Conservation (phyloP, 305 asterid genomes). For the Withania somnifera region DNA sequence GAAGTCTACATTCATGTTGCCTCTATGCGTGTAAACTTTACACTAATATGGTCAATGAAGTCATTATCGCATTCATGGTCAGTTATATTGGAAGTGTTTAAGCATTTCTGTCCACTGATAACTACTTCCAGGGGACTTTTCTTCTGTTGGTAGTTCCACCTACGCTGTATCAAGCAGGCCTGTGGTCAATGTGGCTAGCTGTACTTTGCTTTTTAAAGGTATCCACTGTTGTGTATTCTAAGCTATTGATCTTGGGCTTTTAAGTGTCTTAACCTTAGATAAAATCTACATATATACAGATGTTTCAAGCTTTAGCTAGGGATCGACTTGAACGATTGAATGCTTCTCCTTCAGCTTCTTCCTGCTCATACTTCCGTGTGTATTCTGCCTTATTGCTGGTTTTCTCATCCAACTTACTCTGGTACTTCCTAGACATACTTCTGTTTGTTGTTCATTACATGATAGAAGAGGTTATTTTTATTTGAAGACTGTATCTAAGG, state of each 20-base stretch:
- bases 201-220: slow-evolving; percentile 71
- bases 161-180: slow-evolving; percentile 48
- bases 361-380: slow-evolving; percentile 74
- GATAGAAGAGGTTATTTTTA: background rate
- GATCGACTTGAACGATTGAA: slow-evolving; percentile 90
- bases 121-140: slow-evolving; percentile 56
- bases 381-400: slow-evolving; percentile 73
- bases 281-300: slow-evolving; percentile 19
- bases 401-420: slow-evolving; percentile 57
- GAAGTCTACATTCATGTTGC: background rate
- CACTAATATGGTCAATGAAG: background rate
- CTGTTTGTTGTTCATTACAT: background rate
- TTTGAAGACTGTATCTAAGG: background rate
- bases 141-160: slow-evolving; percentile 65
- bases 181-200: slow-evolving; percentile 61
- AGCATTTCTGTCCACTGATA: background rate
- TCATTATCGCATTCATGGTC: background rate
- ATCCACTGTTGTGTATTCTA: slow-evolving; percentile 4
- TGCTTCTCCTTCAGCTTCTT: slow-evolving; percentile 85
- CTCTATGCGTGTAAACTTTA: background rate
- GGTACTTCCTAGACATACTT: slow-evolving; percentile 33
- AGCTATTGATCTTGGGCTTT: background rate
- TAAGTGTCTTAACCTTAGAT: background rate
- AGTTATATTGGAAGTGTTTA: background rate
- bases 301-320: slow-evolving; percentile 92